Conservation (phyloP, 352 stramenopile species). For the Phytopythium ostracodes region DNA sequence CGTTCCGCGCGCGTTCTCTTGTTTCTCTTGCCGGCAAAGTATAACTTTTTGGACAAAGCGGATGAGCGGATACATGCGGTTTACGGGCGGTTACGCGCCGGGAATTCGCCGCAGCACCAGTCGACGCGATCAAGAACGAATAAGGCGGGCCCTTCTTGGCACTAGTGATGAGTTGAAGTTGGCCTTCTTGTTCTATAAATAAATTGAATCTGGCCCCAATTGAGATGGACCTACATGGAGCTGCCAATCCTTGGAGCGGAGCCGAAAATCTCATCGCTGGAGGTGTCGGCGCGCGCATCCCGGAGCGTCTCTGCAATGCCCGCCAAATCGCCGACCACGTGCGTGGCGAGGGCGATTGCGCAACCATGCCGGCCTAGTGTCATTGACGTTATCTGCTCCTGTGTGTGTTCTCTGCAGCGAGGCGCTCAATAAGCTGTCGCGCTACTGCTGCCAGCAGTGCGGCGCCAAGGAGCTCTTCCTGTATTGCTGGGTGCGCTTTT, state of each 20-base stretch:
- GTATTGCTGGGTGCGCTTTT: constrained; percentile 55
- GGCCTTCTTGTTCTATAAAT: constrained; percentile 1
- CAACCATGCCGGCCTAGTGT: not conserved
- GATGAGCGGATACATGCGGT: not conserved
- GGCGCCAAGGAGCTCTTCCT: constrained; percentile 58
- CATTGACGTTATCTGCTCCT: not conserved
- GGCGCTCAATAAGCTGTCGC: constrained; percentile 48
- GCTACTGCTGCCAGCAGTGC: constrained; percentile 54
- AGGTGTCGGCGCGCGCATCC: not conserved
- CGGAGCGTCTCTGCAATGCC: not conserved
- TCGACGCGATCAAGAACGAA: not conserved
- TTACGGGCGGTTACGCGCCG: not conserved
- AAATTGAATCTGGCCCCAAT: not conserved
- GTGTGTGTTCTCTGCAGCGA: constrained; percentile 14
- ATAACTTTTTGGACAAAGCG: not conserved
- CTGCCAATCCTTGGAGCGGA: too few relatives aligned
- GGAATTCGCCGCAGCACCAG: not conserved
- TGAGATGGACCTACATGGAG: not conserved
- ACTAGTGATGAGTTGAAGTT: not conserved
- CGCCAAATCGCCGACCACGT: not conserved
- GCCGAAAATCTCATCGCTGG: not conserved
- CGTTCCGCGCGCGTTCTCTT: not conserved
- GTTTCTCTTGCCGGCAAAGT: not conserved
- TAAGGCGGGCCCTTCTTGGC: too few relatives aligned
- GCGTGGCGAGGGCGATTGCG: not conserved